Conservation (phyloP, 1,284 basidiomycete genomes). For the Albatrellus sp. region DNA sequence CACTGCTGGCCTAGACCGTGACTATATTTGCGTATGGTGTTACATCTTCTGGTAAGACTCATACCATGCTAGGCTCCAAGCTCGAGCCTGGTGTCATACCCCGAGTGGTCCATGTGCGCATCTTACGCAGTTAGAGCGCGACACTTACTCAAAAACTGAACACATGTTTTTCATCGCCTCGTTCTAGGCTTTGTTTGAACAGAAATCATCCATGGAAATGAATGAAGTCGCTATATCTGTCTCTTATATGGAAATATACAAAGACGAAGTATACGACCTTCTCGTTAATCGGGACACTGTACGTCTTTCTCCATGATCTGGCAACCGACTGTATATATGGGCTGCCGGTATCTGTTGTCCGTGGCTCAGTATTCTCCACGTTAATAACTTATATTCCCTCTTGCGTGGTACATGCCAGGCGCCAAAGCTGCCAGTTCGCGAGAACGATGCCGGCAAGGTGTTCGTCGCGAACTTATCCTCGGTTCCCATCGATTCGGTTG, state of each 20-base stretch:
- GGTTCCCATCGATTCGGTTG: neutral
- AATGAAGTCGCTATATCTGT: constrained; percentile 36
- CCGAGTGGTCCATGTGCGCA: constrained; percentile 50
- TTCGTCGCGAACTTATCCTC: constrained; percentile 9
- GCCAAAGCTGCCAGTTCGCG: constrained; percentile 68
- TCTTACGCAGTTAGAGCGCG: neutral
- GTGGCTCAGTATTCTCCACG: neutral
- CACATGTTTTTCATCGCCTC: no score
- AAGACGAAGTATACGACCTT: constrained; percentile 77
- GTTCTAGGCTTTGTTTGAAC: constrained; percentile 17
- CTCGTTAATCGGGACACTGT: constrained; percentile 59
- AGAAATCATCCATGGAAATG: constrained; percentile 5
- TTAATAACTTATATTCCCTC: neutral
- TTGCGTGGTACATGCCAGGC: constrained; percentile 29
- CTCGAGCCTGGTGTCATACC: constrained; percentile 67
- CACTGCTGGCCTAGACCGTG: constrained; percentile 37
- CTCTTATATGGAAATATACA: constrained; percentile 81
- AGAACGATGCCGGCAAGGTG: constrained; percentile 60
- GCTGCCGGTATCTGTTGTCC: neutral
- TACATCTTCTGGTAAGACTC: constrained; percentile 72
- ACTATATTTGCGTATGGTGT: constrained; percentile 78
- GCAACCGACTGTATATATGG: neutral
- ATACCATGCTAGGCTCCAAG: constrained; percentile 74
- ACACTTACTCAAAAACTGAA: neutral
- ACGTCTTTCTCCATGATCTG: constrained; percentile 13